Evolutionary conservation across 1,139 yeast species (phyloP).

Genomic region (Geotrichum phurueaensis): DNA sequence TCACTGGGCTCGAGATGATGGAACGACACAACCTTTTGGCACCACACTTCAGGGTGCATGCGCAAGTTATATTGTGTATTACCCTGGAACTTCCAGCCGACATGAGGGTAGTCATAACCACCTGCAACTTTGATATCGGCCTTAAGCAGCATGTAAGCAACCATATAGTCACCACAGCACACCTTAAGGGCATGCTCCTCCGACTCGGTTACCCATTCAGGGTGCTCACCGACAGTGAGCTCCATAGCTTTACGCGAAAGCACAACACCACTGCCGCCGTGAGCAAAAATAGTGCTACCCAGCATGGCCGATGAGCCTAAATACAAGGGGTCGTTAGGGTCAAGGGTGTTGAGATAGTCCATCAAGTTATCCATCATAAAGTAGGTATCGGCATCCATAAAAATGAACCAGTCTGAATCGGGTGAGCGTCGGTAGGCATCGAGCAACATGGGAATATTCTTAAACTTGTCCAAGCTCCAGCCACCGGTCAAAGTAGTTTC

Average conservation of each 20-base stretch:
- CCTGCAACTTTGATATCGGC: conserved; percentile 20
- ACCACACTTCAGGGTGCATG: conserved; percentile 28
- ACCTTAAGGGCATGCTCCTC: conserved; percentile 27
- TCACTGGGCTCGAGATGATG: conserved; percentile 35
- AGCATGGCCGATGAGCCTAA: conserved; percentile 31
- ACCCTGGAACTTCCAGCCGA: conserved; percentile 32
- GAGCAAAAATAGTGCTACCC: conserved; percentile 30
- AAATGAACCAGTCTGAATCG: conserved; percentile 34
- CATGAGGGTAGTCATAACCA: conserved; percentile 23
- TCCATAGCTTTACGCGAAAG: conserved; percentile 34
- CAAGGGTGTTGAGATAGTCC: conserved; percentile 25
- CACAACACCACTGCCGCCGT: conserved; percentile 38
- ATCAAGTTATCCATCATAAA: conserved; percentile 31
- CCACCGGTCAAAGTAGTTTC: conserved; percentile 21
- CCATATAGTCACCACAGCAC: conserved; percentile 38
- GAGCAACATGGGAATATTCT: conserved; percentile 37
- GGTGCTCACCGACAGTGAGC: conserved; percentile 21
- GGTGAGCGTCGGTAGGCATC: conserved; percentile 35
- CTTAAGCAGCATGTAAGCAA: conserved; percentile 29
- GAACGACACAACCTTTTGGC: conserved; percentile 34
- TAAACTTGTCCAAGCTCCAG: conserved; percentile 37
- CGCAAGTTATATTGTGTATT: conserved; percentile 25
- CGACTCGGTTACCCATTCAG: conserved; percentile 26
- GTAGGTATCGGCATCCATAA: conserved; percentile 38
- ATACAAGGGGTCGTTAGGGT: conserved; percentile 30